Evolutionary conservation across 306 rosid genomes (phyloP).

Genomic region (Canavalia ensiformis): DNA sequence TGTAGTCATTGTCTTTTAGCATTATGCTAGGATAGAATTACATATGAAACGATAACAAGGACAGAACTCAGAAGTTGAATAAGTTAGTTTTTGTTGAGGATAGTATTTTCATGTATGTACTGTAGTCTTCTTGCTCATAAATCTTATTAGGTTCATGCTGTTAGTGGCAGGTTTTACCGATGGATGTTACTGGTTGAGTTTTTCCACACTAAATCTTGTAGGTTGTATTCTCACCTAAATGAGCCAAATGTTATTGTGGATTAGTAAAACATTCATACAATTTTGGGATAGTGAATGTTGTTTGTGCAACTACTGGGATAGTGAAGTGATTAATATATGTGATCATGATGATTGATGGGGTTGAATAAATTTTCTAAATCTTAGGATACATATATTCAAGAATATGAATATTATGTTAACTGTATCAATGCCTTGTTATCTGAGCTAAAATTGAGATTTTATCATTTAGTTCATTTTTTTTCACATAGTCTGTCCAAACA

Average conservation of each 20-base stretch:
- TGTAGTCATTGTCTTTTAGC: not conserved
- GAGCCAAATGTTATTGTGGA: not conserved
- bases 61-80: not conserved
- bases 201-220: not conserved
- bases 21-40: not conserved
- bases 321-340: conserved; percentile 5
- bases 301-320: not conserved
- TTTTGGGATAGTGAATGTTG: conserved; percentile 1
- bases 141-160: not conserved
- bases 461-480: not conserved
- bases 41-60: not conserved
- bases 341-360: not conserved
- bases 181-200: not conserved
- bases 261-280: not conserved
- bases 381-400: conserved; percentile 3
- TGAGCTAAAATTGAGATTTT: not conserved
- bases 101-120: not conserved
- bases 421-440: not conserved
- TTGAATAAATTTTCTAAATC: conserved; percentile 9
- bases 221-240: conserved; percentile 29
- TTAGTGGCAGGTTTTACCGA: conserved; percentile 19
- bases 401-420: conserved; percentile 9
- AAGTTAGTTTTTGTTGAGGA: not conserved
- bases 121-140: not conserved
- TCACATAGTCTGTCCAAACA: not conserved